Base-by-base conservation (phyloP, 2,329 filamentous ascomycete species). In the Colletotrichum sp. region DNA sequence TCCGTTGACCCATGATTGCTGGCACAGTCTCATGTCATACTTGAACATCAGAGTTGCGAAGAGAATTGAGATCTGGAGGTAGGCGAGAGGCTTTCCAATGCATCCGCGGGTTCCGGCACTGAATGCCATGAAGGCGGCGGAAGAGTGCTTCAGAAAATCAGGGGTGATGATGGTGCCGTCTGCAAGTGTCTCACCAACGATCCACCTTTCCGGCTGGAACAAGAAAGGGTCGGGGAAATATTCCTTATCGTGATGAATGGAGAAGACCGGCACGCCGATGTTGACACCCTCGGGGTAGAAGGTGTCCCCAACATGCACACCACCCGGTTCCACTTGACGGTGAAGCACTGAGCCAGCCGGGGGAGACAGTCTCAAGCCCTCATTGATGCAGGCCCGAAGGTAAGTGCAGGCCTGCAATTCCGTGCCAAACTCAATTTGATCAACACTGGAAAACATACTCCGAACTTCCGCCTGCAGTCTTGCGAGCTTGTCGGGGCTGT, bases 211-310 rank as follows among this genome's bases (percentile, higher is more conserved):
- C 8, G 71, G 71, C 8, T 69, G 64, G 21, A 68, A 73, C 2
- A 39, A 63, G 13, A 69, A 73, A 3, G 71, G 71, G 2, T 57
- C 64, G 6, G 21, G 36, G 18, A 73, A 73, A 30, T 73, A 73
- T 16, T 63, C 57, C 16, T 63, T 30, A 28, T 62, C 65, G n/a
- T 73, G 71, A 10, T 73, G 71, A 10, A 73, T 55, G 6, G 71
- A 63, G 36, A 68, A 73, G 65, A 73, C 65, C 4, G 71, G 71
- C 3, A 73, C 71, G 2, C 71, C 71, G n/a, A 73, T 69, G 24
- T 73, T 69, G 28, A 63, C 21, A 3, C 64, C 71, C 15, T 63
- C 71, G 3, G 36, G 71, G 36, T 36, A 68, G 30, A 69, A 68
- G 9, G 4, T 12, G 15, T 63, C 39, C 9, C 65, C 71, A 8